Conservation (phyloP, 129 eudicot genomes). For the Heracleum sosnowskyi region DNA sequence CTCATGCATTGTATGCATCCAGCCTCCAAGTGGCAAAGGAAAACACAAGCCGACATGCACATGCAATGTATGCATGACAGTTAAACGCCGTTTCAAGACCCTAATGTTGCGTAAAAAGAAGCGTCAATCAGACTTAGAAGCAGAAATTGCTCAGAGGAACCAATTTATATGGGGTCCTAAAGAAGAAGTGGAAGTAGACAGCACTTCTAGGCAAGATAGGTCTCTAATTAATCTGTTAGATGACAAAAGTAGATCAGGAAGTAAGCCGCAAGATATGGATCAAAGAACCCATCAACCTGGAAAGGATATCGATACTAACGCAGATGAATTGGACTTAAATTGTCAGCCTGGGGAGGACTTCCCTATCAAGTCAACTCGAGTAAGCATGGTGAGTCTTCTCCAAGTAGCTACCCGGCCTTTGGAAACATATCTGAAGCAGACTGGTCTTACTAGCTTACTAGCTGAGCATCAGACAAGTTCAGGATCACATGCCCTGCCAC, state of each 20-base stretch:
- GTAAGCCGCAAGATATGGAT: conserved; percentile 13
- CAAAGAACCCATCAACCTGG: conserved; percentile 9
- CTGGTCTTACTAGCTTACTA: conserved; percentile 71
- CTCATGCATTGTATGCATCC: conserved; percentile 86
- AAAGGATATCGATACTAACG: conserved; percentile 16
- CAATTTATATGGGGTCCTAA: conserved; percentile 38
- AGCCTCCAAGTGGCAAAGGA: conserved; percentile 93
- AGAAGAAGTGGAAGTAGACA: conserved; percentile 43
- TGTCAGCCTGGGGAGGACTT: conserved; percentile 41
- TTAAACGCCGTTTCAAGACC: conserved; percentile 84
- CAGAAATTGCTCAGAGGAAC: conserved; percentile 56
- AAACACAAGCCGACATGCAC: conserved; percentile 70
- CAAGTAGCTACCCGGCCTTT: conserved; percentile 72
- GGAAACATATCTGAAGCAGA: conserved; percentile 70
- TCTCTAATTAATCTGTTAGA: conserved; percentile 15
- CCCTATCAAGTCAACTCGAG: conserved; percentile 19
- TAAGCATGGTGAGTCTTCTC: conserved; percentile 79
- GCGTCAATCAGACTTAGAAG: conserved; percentile 92
- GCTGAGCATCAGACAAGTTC: conserved; percentile 60
- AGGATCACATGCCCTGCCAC: conserved; percentile 36
- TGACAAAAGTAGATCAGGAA: conserved; percentile 23
- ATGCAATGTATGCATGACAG: conserved; percentile 73
- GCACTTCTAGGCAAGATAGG: conserved; percentile 15
- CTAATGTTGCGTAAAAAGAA: conserved; percentile 46
- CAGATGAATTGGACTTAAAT: conserved; percentile 55